Evolutionary conservation across 139 green algal genomes (phyloP).

Genomic region (Zygnema circumcarinatum): DNA sequence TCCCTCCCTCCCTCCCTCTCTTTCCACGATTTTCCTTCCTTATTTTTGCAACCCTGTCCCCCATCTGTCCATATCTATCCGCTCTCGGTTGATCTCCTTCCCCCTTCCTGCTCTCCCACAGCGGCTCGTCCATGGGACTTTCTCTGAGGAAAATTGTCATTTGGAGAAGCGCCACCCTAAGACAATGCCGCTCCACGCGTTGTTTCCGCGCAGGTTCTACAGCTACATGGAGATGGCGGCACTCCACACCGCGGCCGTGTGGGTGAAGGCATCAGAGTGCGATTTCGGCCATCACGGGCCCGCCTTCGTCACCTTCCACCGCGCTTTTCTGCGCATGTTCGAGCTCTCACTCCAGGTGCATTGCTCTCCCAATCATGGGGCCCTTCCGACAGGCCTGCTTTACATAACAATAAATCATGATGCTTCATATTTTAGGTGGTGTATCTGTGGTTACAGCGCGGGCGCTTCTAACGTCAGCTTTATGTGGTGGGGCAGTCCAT

Average conservation of each 20-base stretch:
- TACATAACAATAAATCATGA: too few relatives aligned
- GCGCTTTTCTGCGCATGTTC: background rate
- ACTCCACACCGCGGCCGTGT: background rate
- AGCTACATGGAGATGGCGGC: background rate
- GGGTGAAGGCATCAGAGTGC: background rate
- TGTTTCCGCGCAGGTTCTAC: slow-evolving; percentile 16
- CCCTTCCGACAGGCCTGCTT: too few relatives aligned
- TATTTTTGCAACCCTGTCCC: background rate
- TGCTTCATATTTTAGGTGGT: too few relatives aligned
- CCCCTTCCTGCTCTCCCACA: background rate
- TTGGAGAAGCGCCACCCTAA: too few relatives aligned
- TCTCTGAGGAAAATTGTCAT: too few relatives aligned
- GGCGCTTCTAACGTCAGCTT: too few relatives aligned
- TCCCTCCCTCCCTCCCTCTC: background rate
- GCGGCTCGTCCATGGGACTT: too few relatives aligned
- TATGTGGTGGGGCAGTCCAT: background rate
- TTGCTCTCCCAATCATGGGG: too few relatives aligned
- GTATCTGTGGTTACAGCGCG: too few relatives aligned
- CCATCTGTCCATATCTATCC: background rate
- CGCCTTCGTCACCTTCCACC: background rate
- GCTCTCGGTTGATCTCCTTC: background rate
- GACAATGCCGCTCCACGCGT: too few relatives aligned
- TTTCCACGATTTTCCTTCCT: background rate
- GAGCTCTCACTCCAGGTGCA: background rate
- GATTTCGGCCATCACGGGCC: background rate